Percentiles rank a stretch among this genome's conserved stretches.
Evolutionary conservation across 441 rosid species (phyloP).

Genomic region (Flueggea neowawraea): DNA sequence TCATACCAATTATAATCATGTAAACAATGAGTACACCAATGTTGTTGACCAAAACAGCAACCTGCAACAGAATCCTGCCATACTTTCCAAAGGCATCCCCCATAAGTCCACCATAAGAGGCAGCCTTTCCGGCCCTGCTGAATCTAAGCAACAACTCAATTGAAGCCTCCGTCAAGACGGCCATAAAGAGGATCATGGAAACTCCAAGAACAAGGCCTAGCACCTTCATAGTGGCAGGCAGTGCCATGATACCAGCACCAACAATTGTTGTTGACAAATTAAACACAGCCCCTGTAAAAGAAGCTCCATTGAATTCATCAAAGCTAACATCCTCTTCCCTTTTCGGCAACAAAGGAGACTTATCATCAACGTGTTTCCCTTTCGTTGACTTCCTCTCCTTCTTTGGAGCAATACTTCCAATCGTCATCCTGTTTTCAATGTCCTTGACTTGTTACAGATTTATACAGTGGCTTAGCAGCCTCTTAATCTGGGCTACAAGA

Average conservation of each 20-base stretch:
- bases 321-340: constrained; percentile 44
- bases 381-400: constrained; percentile 45
- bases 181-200: constrained; percentile 82
- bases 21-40: constrained; percentile 94
- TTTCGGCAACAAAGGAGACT: constrained; percentile 69
- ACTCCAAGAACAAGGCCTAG: constrained; percentile 84
- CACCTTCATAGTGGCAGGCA: constrained; percentile 96
- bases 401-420: constrained; percentile 47
- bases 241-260: constrained; percentile 99
- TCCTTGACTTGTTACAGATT: no score
- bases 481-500: no score
- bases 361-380: constrained; percentile 42
- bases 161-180: constrained; percentile 86
- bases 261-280: constrained; percentile 87
- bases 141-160: constrained; percentile 87
- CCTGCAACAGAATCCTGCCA: constrained; percentile 73
- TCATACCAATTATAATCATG: constrained; percentile 95
- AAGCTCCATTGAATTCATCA: constrained; percentile 94
- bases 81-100: constrained; percentile 86
- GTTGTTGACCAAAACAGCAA: constrained; percentile 76
- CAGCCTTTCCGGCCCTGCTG: constrained; percentile 64
- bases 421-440: constrained; percentile 53
- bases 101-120: constrained; percentile 91
- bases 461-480: no score
- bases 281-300: constrained; percentile 93